Percentiles rank a stretch among this genome's conserved stretches.
phyloP scores from a whole-genome alignment of 2,329 filamentous ascomycete genomes.

The Penicillium hordei region DNA sequence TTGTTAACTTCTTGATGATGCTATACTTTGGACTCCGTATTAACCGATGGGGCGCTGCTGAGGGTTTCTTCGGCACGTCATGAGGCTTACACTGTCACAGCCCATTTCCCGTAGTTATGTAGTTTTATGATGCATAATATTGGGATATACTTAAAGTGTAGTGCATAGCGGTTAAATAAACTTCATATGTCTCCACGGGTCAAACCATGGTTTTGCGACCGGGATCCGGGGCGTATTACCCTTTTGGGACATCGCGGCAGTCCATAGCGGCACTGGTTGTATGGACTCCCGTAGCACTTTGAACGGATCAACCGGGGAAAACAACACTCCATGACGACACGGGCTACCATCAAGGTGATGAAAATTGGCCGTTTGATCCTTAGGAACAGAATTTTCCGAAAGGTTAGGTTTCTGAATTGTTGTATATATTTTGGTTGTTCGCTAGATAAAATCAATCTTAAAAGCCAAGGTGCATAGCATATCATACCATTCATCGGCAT shows the following conservation, averaged over 20 bases:
- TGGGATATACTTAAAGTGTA: not conserved
- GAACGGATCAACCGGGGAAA: constrained; percentile 13
- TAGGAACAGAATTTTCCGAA: not conserved
- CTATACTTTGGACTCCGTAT: not conserved
- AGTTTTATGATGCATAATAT: not conserved
- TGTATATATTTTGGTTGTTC: not conserved
- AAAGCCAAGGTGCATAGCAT: not conserved
- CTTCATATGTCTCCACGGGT: not conserved
- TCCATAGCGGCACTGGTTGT: not conserved
- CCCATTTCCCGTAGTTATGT: too few relatives aligned
- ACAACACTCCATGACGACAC: constrained; percentile 15
- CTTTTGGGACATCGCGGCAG: not conserved
- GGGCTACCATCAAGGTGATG: not conserved
- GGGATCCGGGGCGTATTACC: not conserved
- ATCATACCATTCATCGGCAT: not conserved
- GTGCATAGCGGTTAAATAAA: not conserved
- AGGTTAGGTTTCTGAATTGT: not conserved
- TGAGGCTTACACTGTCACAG: too few relatives aligned
- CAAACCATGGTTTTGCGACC: not conserved
- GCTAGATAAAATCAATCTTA: not conserved
- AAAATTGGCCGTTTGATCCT: not conserved
- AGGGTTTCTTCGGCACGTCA: too few relatives aligned
- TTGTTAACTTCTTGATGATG: too few relatives aligned
- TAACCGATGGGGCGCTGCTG: not conserved
- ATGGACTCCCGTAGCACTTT: not conserved